These are phyloP conservation scores for Oenanthe sinensis DNA, from an alignment of 129 eudicot species.

Conservation along the genomic window DNA sequence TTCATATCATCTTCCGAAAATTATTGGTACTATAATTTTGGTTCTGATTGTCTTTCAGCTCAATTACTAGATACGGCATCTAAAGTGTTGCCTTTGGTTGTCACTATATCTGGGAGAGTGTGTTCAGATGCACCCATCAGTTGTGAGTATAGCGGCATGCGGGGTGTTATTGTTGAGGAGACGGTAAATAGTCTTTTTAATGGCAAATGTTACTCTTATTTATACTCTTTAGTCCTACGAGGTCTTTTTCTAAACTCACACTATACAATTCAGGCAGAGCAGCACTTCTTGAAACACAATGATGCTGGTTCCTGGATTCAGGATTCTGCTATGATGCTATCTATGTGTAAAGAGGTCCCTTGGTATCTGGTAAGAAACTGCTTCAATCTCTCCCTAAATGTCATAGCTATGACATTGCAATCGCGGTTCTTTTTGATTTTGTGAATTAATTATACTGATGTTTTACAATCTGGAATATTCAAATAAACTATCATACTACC, in stretches of 20 bases:
- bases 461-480: background rate
- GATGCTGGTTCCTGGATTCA: slow-evolving; percentile 99
- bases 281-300: slow-evolving; percentile 91
- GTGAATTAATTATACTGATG: background rate
- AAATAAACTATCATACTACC: background rate
- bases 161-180: slow-evolving; percentile 94
- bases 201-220: background rate
- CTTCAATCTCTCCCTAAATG: background rate
- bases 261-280: slow-evolving; percentile 59
- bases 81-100: slow-evolving; percentile 81
- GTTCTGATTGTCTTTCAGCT: slow-evolving; percentile 43
- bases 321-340: slow-evolving; percentile 88
- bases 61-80: slow-evolving; percentile 68
- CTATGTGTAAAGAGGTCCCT: slow-evolving; percentile 88
- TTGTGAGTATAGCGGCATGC: slow-evolving; percentile 83
- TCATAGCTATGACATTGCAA: background rate
- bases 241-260: slow-evolving; percentile 2
- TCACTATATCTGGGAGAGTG: slow-evolving; percentile 86
- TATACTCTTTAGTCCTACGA: background rate
- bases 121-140: slow-evolving; percentile 83
- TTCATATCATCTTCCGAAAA: background rate
- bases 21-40: background rate
- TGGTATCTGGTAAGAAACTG: slow-evolving; percentile 76
- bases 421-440: background rate
- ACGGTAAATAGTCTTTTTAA: slow-evolving; percentile 44